These are phyloP conservation scores for Amanita muscaria DNA, from an alignment of 768 basidiomycete species.

Conservation along the genomic window DNA sequence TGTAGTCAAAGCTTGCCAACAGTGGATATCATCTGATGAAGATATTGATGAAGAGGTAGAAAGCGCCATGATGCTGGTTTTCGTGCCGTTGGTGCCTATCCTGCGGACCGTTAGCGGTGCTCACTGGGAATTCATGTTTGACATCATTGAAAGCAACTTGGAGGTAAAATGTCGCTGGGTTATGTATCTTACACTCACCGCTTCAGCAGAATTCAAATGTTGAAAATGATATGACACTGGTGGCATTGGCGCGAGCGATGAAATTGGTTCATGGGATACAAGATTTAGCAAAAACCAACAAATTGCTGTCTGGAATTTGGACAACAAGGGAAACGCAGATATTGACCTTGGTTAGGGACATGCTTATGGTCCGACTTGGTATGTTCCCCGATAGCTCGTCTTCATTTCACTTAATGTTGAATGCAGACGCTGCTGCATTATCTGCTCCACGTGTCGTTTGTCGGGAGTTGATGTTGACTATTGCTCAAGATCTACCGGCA, in stretches of 20 bases:
- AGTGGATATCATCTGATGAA: constrained; percentile 63
- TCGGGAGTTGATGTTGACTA: constrained; percentile 55
- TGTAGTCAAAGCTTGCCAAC: constrained; percentile 72
- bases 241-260: constrained; percentile 62
- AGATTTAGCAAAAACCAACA: constrained; percentile 67
- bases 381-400: constrained; percentile 14
- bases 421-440: too few species aligned
- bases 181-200: neutral
- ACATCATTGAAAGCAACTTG: constrained; percentile 78
- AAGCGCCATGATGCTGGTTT: constrained; percentile 64
- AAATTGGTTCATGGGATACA: constrained; percentile 57
- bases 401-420: constrained; percentile 19
- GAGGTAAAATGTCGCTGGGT: constrained; percentile 46
- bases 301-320: constrained; percentile 63
- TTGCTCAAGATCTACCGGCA: constrained; percentile 58
- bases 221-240: constrained; percentile 47
- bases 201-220: constrained; percentile 46
- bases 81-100: constrained; percentile 73
- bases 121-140: constrained; percentile 93
- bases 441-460: constrained; percentile 61
- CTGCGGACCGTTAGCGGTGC: constrained; percentile 77
- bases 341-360: constrained; percentile 49
- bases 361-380: constrained; percentile 52
- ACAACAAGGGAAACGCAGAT: constrained; percentile 42
- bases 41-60: constrained; percentile 74